Conservation (phyloP, 2,329 filamentous ascomycete genomes). For the Monilinia fructigena region DNA sequence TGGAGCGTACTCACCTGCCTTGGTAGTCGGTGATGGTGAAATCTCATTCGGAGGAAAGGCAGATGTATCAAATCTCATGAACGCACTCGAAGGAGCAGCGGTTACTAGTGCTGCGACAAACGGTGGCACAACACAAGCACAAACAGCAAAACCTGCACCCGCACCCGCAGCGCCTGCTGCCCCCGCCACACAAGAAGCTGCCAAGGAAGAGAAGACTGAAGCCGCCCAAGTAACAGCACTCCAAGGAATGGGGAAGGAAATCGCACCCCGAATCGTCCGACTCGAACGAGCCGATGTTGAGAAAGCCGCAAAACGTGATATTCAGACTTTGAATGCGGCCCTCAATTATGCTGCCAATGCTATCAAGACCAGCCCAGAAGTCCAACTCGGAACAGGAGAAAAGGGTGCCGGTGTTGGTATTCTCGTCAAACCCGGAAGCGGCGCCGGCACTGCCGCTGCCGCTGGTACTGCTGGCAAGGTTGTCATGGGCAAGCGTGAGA, state of each 20-base stretch:
- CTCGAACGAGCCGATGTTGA: constrained; percentile 17
- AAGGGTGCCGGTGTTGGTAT: constrained; percentile 38
- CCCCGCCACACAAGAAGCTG: constrained; percentile 20
- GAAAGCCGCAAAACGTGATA: constrained; percentile 44
- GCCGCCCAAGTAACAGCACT: constrained; percentile 17
- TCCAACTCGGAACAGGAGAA: constrained; percentile 47
- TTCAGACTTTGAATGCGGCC: constrained; percentile 49
- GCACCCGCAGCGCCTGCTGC: constrained; percentile 16
- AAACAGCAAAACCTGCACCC: constrained; percentile 7
- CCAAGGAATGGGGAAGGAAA: constrained; percentile 23
- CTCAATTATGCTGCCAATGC: constrained; percentile 49
- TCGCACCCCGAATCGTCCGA: constrained; percentile 22
- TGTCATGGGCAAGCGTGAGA: constrained; percentile 22
- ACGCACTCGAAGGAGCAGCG: constrained; percentile 17
- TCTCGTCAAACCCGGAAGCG: constrained; percentile 11
- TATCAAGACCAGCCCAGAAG: constrained; percentile 47
- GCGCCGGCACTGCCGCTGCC: constrained; percentile 1
- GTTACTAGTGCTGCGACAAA: not conserved
- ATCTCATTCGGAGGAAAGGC: constrained; percentile 22
- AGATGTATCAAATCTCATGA: constrained; percentile 23
- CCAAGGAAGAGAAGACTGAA: constrained; percentile 23
- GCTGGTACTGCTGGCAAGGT: constrained; percentile 11
- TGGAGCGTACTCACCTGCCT: constrained; percentile 21
- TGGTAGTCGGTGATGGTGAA: constrained; percentile 25
- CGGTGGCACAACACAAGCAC: constrained; percentile 1